These are phyloP conservation scores for Pterula multifida DNA, from an alignment of 1,284 basidiomycete species.

Conservation along the genomic window DNA sequence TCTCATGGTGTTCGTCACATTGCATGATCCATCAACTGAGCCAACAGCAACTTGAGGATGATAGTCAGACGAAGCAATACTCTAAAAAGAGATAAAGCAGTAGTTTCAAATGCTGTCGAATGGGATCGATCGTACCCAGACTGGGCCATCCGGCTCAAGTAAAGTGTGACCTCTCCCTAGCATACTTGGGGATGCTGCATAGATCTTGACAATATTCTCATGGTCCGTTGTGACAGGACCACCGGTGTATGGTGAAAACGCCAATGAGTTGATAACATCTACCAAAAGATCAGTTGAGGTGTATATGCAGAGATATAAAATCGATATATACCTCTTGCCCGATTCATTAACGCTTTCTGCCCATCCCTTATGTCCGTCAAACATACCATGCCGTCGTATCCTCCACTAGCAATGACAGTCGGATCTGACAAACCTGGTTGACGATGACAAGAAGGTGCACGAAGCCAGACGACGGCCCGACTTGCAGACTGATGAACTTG, in stretches of 20 bases:
- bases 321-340: conserved; percentile 49
- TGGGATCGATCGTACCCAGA: conserved; percentile 53
- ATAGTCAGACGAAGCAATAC: conserved; percentile 65
- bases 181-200: conserved; percentile 57
- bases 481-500: conserved; percentile 70
- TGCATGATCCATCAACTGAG: conserved; percentile 70
- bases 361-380: conserved; percentile 66
- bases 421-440: conserved; percentile 32
- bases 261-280: conserved; percentile 63
- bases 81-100: conserved; percentile 27
- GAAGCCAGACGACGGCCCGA: conserved; percentile 61
- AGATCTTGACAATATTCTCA: conserved; percentile 66
- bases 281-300: background rate
- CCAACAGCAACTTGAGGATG: conserved; percentile 78
- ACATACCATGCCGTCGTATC: conserved; percentile 66
- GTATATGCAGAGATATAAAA: background rate
- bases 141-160: conserved; percentile 62
- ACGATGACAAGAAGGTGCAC: conserved; percentile 34
- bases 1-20: conserved; percentile 59
- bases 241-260: conserved; percentile 52
- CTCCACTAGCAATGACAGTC: conserved; percentile 59
- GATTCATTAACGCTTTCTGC: conserved; percentile 50
- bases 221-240: conserved; percentile 66
- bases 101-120: background rate
- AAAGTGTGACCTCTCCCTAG: conserved; percentile 63